Percentiles rank a stretch among this genome's conserved stretches.
Evolutionary conservation across 805 yeast genomes (phyloP).

Genomic region (Kluyveromyces aestuarii): DNA sequence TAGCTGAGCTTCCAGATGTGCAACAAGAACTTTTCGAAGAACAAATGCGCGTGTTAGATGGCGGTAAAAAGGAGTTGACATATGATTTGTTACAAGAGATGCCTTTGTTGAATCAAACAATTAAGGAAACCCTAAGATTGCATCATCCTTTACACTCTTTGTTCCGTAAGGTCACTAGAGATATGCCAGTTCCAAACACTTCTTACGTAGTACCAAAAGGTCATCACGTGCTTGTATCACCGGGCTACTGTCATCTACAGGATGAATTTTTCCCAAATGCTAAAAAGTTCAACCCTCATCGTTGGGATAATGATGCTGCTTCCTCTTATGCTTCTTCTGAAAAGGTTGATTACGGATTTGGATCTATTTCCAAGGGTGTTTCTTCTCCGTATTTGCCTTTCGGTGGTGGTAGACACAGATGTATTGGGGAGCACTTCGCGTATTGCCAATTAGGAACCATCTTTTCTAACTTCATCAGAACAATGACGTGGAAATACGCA

Average conservation of each 20-base stretch:
- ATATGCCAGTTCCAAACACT: slow-evolving; percentile 72
- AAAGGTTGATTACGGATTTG: slow-evolving; percentile 87
- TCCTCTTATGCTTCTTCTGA: slow-evolving; percentile 27
- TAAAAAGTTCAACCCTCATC: slow-evolving; percentile 63
- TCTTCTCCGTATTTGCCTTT: slow-evolving; percentile 93
- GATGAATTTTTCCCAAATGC: slow-evolving; percentile 77
- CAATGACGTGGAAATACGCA: slow-evolving; percentile 66
- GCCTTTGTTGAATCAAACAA: slow-evolving; percentile 72
- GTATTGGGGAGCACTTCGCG: slow-evolving; percentile 98
- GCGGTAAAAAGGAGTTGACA: slow-evolving; percentile 49
- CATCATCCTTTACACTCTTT: slow-evolving; percentile 96
- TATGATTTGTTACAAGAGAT: slow-evolving; percentile 78
- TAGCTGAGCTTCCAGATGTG: slow-evolving; percentile 78
- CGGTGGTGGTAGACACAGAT: slow-evolving; percentile 99
- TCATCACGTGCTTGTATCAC: slow-evolving; percentile 84
- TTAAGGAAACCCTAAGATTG: slow-evolving; percentile 90
- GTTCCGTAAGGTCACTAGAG: slow-evolving; percentile 79
- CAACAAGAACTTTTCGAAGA: slow-evolving; percentile 78
- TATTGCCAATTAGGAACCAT: slow-evolving; percentile 85
- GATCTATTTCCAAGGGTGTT: slow-evolving; percentile 93
- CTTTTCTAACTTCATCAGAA: slow-evolving; percentile 63
- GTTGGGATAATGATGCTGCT: slow-evolving; percentile 58
- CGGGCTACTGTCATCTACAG: slow-evolving; percentile 80
- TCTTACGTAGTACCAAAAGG: slow-evolving; percentile 78
- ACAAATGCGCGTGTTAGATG: slow-evolving; percentile 53